Evolutionary conservation across 176 grass and related monocot genomes (phyloP).

Genomic region (Tillandsia fasciculata): DNA sequence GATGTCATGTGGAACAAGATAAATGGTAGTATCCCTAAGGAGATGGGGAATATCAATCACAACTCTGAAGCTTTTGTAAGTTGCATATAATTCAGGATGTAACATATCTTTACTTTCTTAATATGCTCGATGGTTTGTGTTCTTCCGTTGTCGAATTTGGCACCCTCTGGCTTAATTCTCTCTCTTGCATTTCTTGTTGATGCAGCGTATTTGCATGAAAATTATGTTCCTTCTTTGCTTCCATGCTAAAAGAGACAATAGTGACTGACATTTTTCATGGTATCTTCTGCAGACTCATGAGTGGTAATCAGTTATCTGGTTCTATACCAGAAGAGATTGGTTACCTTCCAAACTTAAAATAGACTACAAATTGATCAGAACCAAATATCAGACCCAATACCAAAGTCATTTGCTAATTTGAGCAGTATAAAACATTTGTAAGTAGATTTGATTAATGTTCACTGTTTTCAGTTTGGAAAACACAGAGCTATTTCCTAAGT

Average conservation of each 20-base stretch:
- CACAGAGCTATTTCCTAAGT: conserved; percentile 11
- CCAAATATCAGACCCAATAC: conserved; percentile 71
- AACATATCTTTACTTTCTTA: background rate
- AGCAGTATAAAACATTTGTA: conserved; percentile 59
- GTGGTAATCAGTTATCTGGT: conserved; percentile 71
- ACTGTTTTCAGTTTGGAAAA: conserved; percentile 5
- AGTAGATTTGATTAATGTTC: conserved; percentile 28
- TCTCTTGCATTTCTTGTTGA: too few species aligned
- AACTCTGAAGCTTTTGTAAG: conserved; percentile 66
- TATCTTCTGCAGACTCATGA: conserved; percentile 59
- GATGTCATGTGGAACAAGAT: conserved; percentile 97
- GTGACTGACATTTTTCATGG: background rate
- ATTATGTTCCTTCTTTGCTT: too few species aligned
- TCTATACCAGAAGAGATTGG: conserved; percentile 84
- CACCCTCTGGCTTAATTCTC: too few species aligned
- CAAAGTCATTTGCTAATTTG: conserved; percentile 80
- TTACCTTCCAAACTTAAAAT: conserved; percentile 49
- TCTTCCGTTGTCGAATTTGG: background rate
- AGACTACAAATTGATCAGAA: conserved; percentile 86
- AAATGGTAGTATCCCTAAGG: conserved; percentile 78
- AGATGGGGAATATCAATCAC: conserved; percentile 77
- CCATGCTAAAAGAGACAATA: too few species aligned
- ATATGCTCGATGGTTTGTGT: background rate
- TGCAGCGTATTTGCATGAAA: too few species aligned
- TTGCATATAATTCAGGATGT: conserved; percentile 6